Base-by-base conservation (phyloP, 345 rosid species). In the Isatis tinctoria region DNA sequence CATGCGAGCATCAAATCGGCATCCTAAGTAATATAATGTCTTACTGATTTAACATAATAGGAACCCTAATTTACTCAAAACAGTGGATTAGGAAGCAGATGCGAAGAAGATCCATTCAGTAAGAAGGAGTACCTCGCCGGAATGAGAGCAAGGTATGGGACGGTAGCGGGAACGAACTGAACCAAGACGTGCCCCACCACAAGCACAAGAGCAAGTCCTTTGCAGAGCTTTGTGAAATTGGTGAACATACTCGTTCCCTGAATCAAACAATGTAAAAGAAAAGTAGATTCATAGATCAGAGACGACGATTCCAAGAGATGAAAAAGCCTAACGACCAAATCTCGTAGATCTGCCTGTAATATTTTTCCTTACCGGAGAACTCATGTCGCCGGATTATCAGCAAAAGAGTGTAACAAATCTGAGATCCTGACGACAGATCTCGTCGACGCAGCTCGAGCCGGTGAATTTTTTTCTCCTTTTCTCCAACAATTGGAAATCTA, bases 151-250 rank as follows among this genome's bases (percentile, higher is more conserved):
- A 96, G 89, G 77, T 88, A 91, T 30, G 77, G 12, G 49, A 89
- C 74, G 59, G 96, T 79, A 3, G 89, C 69, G 37, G 99, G 99
- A 28, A 92, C 53, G 81, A 90, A 72, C 80, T 85, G 99, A 83
- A 92, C 95, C 30, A 86, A 79, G 81, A 83, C 51, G 87, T 96
- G 95, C 2, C 93, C 98, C 16, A 81, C 81, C 20, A 88, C 84
- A 30, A 92, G 91, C 36, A 96, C 89, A 57, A 86, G 88, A 3
- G 97, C 89, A 12, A 92, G 71, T 61, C 96, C 98, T 82, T 96
- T 92, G 82, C 99, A 90, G 36, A 92, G 88, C 87, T 83, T 83
- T 16, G 98, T 96, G 76, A 92, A 92, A 72, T 91, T 96, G 32
- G 82, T 79, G 53, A 86, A 87, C 76, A 86, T 73, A 73, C 86